A percentile compares a stretch with the other conserved stretches of the same genome.
phyloP scores from a whole-genome alignment of 768 basidiomycete genomes.

The Lactifluus subvellereus region DNA sequence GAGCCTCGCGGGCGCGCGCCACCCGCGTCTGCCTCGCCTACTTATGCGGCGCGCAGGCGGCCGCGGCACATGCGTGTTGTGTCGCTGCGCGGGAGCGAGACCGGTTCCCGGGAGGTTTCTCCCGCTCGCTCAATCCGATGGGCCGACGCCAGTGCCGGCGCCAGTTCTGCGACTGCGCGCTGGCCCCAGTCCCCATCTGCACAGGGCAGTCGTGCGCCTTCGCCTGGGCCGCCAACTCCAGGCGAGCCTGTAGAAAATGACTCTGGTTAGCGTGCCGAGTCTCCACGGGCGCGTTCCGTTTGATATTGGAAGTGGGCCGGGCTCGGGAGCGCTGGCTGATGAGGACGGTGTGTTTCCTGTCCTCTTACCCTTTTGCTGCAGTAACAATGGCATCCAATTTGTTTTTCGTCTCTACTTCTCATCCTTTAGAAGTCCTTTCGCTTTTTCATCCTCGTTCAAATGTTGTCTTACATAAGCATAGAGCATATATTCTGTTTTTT shows the following conservation, averaged over 20 bases:
- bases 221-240: conserved; percentile 7
- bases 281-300: background rate
- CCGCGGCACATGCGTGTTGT: conserved; percentile 30
- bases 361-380: background rate
- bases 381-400: background rate
- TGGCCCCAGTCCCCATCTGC: conserved; percentile 17
- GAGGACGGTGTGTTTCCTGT: background rate
- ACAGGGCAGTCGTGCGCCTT: conserved; percentile 15
- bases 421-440: background rate
- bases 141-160: conserved; percentile 32
- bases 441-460: background rate
- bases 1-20: conserved; percentile 25
- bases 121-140: conserved; percentile 46
- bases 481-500: background rate
- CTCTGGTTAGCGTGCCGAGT: background rate
- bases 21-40: conserved; percentile 12
- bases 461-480: background rate
- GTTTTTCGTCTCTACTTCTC: background rate
- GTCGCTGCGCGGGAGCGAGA: conserved; percentile 28
- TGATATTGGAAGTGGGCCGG: background rate
- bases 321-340: background rate
- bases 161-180: conserved; percentile 21
- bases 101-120: conserved; percentile 36
- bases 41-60: conserved; percentile 16
- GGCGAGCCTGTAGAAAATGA: background rate